Conservation (phyloP, 768 basidiomycete species). For the Phanerochaete sordida region DNA sequence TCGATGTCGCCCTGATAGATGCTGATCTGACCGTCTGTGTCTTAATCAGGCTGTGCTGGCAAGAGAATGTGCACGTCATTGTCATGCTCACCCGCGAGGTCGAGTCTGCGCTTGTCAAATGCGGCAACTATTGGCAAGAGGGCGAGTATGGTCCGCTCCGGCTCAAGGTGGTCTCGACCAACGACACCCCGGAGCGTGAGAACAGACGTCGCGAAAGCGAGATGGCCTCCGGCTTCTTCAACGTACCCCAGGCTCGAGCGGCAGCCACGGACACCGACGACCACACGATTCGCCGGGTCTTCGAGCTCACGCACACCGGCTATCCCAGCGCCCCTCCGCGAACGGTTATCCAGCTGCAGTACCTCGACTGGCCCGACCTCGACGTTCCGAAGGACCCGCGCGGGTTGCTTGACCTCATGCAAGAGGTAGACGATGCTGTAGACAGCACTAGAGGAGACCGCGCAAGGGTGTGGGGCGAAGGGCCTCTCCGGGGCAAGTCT, state of each 20-base stretch:
- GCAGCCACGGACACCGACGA: conserved; percentile 3
- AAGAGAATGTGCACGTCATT: conserved; percentile 92
- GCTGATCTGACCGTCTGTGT: neutral
- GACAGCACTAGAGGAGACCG: conserved; percentile 19
- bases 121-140: conserved; percentile 85
- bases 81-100: conserved; percentile 95
- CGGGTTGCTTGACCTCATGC: conserved; percentile 70
- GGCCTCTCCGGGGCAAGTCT: conserved; percentile 16
- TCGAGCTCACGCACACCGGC: conserved; percentile 61
- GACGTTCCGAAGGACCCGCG: conserved; percentile 86
- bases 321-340: conserved; percentile 60
- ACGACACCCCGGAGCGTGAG: conserved; percentile 40
- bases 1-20: neutral
- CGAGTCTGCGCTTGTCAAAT: conserved; percentile 87
- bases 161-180: conserved; percentile 48
- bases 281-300: conserved; percentile 52
- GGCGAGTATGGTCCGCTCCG: conserved; percentile 67
- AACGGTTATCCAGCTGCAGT: conserved; percentile 84
- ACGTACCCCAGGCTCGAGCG: conserved; percentile 31
- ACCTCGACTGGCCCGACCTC: conserved; percentile 94
- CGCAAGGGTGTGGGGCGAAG: conserved; percentile 20
- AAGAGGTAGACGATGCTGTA: conserved; percentile 51
- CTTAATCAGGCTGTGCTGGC: conserved; percentile 74
- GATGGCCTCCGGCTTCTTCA: conserved; percentile 33
- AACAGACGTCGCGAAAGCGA: conserved; percentile 21